Base-by-base conservation (phyloP, 495 filamentous ascomycete genomes). In the Neurospora cerealis region DNA sequence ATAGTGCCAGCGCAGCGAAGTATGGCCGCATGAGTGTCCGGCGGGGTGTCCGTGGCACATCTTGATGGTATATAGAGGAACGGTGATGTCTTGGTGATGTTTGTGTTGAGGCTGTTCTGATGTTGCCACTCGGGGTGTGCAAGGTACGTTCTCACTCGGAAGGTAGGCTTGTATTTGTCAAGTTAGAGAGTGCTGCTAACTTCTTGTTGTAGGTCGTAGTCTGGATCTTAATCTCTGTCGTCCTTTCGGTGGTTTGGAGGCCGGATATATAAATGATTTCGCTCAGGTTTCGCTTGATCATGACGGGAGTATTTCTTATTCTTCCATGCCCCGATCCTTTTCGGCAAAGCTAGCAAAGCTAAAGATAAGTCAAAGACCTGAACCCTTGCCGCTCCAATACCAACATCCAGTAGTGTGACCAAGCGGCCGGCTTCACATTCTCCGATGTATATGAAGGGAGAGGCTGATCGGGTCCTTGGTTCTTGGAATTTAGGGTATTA, bases 1-100 rank as follows among this genome's bases (percentile, higher is more conserved):
- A 74, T 84, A 84, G 74, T 83, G 78, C 83, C 83, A 85, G 54
- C 77, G 80, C 32, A 84, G 76, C 37, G 83, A 85, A 36, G 80
- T 80, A 70, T 85, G 83, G 37, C 80, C 81, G 74, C 83, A 85
- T 24, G 80, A 74, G 48, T 85, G 83, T 46, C 78, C 76, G 70
- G 81, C 81, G 71, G 83, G 83, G 54, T 83, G 83, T 70, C 83
- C 83, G 79, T 83, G 80, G 44, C 83, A 85, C 83, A 85, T 85
- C 70, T 62, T 77, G 74, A 48, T 54, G 69, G 36, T 21, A 13
- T 34, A 7, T 48, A 10, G 71, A 39, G 32, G 71, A 71, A 44
- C 69, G 71, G 73, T 36, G 69, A 38, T 74, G 32, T 40, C 19
- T 70, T 21, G 54, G 54, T 66, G 28, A 66, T 66, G 15, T 66